Conservation (phyloP, 2,329 filamentous ascomycete species). For the Talaromyces piceae region DNA sequence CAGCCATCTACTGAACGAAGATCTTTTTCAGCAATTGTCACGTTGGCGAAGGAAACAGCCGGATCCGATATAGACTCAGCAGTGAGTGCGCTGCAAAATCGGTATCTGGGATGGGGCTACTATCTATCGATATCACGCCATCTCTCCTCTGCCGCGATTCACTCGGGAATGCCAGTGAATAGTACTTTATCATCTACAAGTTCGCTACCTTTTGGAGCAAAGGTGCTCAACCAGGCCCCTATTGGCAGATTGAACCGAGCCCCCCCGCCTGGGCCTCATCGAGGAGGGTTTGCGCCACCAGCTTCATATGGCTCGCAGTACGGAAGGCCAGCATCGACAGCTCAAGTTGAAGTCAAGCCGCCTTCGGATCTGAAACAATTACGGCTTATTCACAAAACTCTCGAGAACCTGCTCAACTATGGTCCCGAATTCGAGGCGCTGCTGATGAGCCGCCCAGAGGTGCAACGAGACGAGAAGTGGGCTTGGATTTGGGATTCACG, state of each 20-base stretch:
- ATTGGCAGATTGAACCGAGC: conserved; percentile 43
- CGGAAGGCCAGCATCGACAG: conserved; percentile 44
- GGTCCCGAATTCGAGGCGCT: conserved; percentile 86
- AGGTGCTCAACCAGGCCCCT: conserved; percentile 47
- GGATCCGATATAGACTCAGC: conserved; percentile 75
- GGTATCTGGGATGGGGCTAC: conserved; percentile 77
- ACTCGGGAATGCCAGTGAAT: conserved; percentile 44
- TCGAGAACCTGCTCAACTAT: conserved; percentile 71
- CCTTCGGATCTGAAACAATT: conserved; percentile 73
- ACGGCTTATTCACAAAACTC: conserved; percentile 76
- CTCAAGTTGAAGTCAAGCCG: conserved; percentile 63
- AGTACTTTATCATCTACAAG: conserved; percentile 39
- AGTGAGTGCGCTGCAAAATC: conserved; percentile 71
- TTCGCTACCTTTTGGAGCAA: conserved; percentile 71
- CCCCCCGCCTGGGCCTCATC: conserved; percentile 42
- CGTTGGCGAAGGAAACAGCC: conserved; percentile 69
- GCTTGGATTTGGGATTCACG: conserved; percentile 88
- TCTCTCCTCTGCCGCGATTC: conserved; percentile 67
- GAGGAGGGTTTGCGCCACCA: conserved; percentile 68
- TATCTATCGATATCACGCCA: conserved; percentile 74
- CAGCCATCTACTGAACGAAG: conserved; percentile 53
- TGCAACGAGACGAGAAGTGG: conserved; percentile 83
- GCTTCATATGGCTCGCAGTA: conserved; percentile 54
- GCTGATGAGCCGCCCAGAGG: conserved; percentile 76
- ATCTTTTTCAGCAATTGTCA: conserved; percentile 70